A percentile compares a stretch with the other conserved stretches of the same genome.
These are phyloP conservation scores for Wallacemonas rigidus DNA, from an alignment of 208 protist species.

Conservation along the genomic window DNA sequence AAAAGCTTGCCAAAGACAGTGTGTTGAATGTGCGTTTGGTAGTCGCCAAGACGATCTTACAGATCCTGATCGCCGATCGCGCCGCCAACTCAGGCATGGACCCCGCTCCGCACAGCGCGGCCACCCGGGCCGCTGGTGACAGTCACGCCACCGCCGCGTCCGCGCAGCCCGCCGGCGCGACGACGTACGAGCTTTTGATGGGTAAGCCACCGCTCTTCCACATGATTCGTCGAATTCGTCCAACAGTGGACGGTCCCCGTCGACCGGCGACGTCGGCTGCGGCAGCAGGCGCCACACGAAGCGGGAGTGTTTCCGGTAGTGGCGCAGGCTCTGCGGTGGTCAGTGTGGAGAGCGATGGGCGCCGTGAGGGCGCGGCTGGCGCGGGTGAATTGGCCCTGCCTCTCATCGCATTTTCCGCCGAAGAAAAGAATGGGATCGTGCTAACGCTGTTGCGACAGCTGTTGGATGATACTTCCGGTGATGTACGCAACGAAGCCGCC, in stretches of 20 bases:
- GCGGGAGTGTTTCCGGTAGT: background rate
- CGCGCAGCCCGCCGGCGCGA: slow-evolving; percentile 26
- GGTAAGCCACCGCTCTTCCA: slow-evolving; percentile 22
- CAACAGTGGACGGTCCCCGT: background rate
- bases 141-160: background rate
- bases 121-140: too few species aligned
- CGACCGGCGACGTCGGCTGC: background rate
- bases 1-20: slow-evolving; percentile 64
- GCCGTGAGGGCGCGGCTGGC: background rate
- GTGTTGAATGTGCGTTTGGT: slow-evolving; percentile 82
- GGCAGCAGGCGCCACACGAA: background rate
- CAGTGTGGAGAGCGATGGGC: background rate
- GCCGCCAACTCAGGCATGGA: too few species aligned
- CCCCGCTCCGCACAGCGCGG: too few species aligned
- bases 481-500: slow-evolving; percentile 81
- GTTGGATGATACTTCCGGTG: slow-evolving; percentile 63
- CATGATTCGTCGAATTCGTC: slow-evolving; percentile 9
- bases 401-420: slow-evolving; percentile 42
- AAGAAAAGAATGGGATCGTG: slow-evolving; percentile 75
- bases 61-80: slow-evolving; percentile 39
- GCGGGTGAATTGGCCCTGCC: slow-evolving; percentile 5
- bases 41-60: slow-evolving; percentile 68
- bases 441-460: slow-evolving; percentile 66
- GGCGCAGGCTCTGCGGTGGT: background rate
- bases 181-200: slow-evolving; percentile 37